phyloP scores from a whole-genome alignment of 1,284 basidiomycete genomes.

The Wolfiporia cocos region DNA sequence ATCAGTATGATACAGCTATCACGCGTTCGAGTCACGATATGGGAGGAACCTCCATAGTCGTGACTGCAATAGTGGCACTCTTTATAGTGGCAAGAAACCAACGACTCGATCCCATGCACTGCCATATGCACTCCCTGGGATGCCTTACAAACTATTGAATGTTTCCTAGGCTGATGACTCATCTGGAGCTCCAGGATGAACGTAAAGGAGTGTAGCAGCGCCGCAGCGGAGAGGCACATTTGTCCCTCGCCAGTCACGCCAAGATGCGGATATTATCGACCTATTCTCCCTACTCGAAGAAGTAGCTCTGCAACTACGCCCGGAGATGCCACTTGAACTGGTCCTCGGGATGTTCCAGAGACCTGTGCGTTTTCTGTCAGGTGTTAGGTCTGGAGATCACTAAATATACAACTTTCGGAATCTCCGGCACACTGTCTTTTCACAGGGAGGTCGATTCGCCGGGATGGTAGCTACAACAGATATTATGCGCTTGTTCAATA shows the following conservation, averaged over 20 bases:
- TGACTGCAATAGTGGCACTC: constrained; percentile 21
- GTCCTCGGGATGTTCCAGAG: constrained; percentile 72
- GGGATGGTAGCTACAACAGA: constrained; percentile 68
- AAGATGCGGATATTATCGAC: constrained; percentile 35
- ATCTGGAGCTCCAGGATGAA: constrained; percentile 28
- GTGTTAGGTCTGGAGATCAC: too few relatives aligned
- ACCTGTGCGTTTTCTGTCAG: constrained; percentile 38
- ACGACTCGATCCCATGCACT: too few relatives aligned
- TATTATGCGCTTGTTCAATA: too few relatives aligned
- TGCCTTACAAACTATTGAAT: too few relatives aligned
- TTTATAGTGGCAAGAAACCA: too few relatives aligned
- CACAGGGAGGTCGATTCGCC: constrained; percentile 47
- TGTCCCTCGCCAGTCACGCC: constrained; percentile 17
- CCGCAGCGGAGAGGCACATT: constrained; percentile 36
- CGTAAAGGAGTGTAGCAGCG: constrained; percentile 22
- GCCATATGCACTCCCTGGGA: too few relatives aligned
- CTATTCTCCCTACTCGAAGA: constrained; percentile 49
- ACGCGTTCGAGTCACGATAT: too few relatives aligned
- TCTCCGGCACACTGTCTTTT: constrained; percentile 61
- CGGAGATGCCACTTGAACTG: constrained; percentile 62
- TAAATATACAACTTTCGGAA: too few relatives aligned
- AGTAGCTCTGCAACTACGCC: constrained; percentile 54
- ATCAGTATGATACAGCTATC: too few relatives aligned
- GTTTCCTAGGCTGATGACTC: not conserved
- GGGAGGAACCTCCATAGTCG: constrained; percentile 17